These are phyloP conservation scores for Didymosphaeria variabile DNA, from an alignment of 2,329 filamentous ascomycete species.

Conservation along the genomic window DNA sequence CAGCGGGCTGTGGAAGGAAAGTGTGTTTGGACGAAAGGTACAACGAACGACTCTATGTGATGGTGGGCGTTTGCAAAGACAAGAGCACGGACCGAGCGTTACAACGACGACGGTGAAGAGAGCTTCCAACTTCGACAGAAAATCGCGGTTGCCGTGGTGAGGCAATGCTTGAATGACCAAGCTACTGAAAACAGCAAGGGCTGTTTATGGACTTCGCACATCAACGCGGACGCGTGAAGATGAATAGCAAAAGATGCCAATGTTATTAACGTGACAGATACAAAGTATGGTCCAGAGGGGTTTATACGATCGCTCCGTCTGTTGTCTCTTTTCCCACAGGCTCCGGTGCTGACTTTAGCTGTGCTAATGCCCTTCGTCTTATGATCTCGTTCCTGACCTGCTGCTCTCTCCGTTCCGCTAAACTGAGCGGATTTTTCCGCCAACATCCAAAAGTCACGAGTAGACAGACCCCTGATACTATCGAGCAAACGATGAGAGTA, in stretches of 20 bases:
- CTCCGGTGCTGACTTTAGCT: not conserved
- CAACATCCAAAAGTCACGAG: slow-evolving; percentile 24
- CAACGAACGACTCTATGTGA: not conserved
- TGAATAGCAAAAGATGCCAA: not conserved
- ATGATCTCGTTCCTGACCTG: not conserved
- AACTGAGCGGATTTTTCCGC: slow-evolving; percentile 14
- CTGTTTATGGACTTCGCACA: too few species aligned
- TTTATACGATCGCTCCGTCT: not conserved
- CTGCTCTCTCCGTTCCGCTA: slow-evolving; percentile 5
- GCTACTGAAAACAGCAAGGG: too few species aligned
- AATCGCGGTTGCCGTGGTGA: not conserved
- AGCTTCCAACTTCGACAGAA: not conserved
- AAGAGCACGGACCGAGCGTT: slow-evolving; percentile 1
- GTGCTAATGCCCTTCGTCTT: not conserved
- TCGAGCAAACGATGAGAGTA: slow-evolving; percentile 26
- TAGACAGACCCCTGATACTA: slow-evolving; percentile 25
- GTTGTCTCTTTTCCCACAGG: not conserved
- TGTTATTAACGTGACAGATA: not conserved
- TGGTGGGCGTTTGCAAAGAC: not conserved
- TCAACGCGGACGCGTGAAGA: too few species aligned
- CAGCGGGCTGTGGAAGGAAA: not conserved
- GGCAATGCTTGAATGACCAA: not conserved
- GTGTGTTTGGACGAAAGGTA: not conserved
- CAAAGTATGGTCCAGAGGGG: not conserved
- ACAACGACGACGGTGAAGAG: not conserved